Evolutionary conservation across 768 basidiomycete species (phyloP), one percentile per base, ranked within the genome.

Genomic region (Rhodotorula toruloides): DNA sequence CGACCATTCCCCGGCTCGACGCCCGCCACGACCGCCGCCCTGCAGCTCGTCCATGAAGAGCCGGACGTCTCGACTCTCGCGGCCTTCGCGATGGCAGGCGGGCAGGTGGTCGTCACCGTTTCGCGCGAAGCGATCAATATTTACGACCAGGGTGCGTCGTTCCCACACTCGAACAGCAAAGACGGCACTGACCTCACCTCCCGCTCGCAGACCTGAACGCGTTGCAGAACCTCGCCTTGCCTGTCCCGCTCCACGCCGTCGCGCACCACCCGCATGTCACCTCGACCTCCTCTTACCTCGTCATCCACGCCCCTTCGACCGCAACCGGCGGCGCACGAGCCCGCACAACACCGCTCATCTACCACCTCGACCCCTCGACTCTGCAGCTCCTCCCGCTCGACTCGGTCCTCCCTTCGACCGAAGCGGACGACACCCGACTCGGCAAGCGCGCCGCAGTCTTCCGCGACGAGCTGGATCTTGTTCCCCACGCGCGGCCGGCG

Each of bases 381-480:
- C n/a, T 21, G 16, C 21, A 21, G 29, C 12, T 22, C 34, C 10
- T 37, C 7, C 19, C 27, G 14, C 31, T 27, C 27, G 47, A 25
- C 27, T 17, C 13, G 36, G 17, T 31, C 6, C 7, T 9, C 10
- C 27, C n/a, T 7, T 8, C 16, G 17, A 29, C 11, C 22, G 34
- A 11, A 10, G 29, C 25, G 12, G 31, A 14, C 19, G 46, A 39
- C 22, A n/a, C n/a, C n/a, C n/a, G n/a, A n/a, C n/a, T n/a, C n/a
- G 50, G 55, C 1, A 40, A 37, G 22, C 29, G 61, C 27, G 48
- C 55, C 2, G 65, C 65, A 5, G 65, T 58, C 3, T 67, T 46
- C 46, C 4, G 5, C 1, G 63, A 64, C 27, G 2, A 4, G 22
- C 39, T 34, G 4, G 22, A 29, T 17, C 31, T 1, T 5, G 37